Conservation (phyloP, 768 basidiomycete genomes). For the Epithele typhae region DNA sequence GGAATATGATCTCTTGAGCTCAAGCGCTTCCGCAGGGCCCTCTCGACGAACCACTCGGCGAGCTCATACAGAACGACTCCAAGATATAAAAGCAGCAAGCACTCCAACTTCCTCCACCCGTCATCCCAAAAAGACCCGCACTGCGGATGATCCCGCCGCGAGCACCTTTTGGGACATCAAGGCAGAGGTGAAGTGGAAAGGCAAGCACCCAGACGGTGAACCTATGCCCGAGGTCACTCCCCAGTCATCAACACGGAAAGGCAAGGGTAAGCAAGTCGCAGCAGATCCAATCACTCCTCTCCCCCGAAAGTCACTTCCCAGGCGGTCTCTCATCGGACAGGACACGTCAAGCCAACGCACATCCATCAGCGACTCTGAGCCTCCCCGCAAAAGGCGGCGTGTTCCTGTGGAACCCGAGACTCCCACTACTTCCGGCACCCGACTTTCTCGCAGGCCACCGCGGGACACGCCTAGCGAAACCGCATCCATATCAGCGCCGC, state of each 20-base stretch:
- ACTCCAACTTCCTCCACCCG: conserved; percentile 19
- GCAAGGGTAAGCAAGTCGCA: background rate
- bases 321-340: background rate
- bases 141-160: background rate
- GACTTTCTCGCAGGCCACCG: background rate
- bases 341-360: background rate
- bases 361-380: background rate
- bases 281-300: too few relatives aligned
- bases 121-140: conserved; percentile 1
- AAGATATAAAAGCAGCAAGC: conserved; percentile 32
- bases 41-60: conserved; percentile 56
- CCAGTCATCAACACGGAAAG: background rate
- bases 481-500: background rate
- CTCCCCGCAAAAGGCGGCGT: conserved; percentile 18
- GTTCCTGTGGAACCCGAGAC: background rate
- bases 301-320: too few relatives aligned
- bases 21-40: conserved; percentile 38
- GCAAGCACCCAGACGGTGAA: conserved; percentile 5
- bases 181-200: conserved; percentile 13
- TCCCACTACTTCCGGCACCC: background rate
- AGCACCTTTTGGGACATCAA: conserved; percentile 15
- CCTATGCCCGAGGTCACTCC: background rate
- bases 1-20: conserved; percentile 56
- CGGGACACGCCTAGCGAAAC: background rate
- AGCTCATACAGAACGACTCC: conserved; percentile 50